Evolutionary conservation across 2,329 filamentous ascomycete genomes (phyloP).

Genomic region (Colletotrichum musae): DNA sequence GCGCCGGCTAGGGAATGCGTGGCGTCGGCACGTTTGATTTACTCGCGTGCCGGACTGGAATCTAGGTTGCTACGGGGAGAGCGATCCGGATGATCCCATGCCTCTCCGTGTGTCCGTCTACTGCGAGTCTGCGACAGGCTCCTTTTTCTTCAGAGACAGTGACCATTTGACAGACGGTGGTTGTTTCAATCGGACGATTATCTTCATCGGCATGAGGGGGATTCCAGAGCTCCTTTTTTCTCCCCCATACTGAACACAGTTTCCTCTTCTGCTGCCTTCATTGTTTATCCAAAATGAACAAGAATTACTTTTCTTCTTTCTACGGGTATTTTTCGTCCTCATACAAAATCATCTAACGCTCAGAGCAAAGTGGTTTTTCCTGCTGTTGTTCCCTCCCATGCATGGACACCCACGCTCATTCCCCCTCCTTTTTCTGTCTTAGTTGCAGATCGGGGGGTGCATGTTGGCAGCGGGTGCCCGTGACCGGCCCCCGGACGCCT

Average conservation of each 20-base stretch:
- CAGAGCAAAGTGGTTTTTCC: constrained; percentile 10
- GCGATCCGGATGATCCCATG: constrained; percentile 28
- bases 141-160: no score
- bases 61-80: constrained; percentile 24
- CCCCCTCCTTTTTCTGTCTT: background rate
- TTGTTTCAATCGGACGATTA: background rate
- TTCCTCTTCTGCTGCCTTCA: no score
- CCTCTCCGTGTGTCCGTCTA: constrained; percentile 2
- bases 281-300: background rate
- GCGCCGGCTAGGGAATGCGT: constrained; percentile 23
- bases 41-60: constrained; percentile 18
- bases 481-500: constrained; percentile 8
- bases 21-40: constrained; percentile 37
- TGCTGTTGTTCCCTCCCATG: background rate
- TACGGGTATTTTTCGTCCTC: constrained; percentile 36
- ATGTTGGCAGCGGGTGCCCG: no score
- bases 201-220: background rate
- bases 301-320: constrained; percentile 24
- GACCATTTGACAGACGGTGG: background rate
- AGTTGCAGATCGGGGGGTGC: background rate
- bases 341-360: constrained; percentile 20
- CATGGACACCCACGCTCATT: background rate
- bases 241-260: no score
- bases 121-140: background rate
- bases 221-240: background rate